Evolutionary conservation across 768 basidiomycete species (phyloP).

Genomic region (Hygrophorus russula): DNA sequence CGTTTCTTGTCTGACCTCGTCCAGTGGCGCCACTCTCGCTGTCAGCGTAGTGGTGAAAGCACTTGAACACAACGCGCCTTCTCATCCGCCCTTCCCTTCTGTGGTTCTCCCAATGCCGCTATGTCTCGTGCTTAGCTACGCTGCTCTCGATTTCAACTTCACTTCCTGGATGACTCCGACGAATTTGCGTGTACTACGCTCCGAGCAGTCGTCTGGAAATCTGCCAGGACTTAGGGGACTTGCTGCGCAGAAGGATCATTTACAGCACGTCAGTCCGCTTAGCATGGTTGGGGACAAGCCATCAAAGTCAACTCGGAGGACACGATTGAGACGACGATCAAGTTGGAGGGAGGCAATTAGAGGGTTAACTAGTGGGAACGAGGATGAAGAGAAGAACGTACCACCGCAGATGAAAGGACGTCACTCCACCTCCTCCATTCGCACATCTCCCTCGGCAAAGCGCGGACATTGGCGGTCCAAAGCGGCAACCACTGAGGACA

Average conservation of each 20-base stretch:
- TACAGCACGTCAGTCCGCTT: slow-evolving; percentile 81
- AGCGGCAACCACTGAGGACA: slow-evolving; percentile 25
- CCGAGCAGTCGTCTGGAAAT: slow-evolving; percentile 80
- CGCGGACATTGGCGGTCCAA: slow-evolving; percentile 4
- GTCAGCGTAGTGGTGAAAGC: slow-evolving; percentile 79
- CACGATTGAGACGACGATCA: slow-evolving; percentile 39
- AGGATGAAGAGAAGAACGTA: slow-evolving; percentile 17
- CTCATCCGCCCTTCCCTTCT: slow-evolving; percentile 21
- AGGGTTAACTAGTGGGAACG: slow-evolving; percentile 31
- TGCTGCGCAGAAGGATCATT: slow-evolving; percentile 77
- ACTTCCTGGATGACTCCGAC: slow-evolving; percentile 92
- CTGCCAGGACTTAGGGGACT: slow-evolving; percentile 61
- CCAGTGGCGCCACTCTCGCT: slow-evolving; percentile 81
- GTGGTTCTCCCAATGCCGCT: slow-evolving; percentile 55
- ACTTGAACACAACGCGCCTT: slow-evolving; percentile 47
- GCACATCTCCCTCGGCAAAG: slow-evolving; percentile 1
- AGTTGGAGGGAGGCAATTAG: slow-evolving; percentile 54
- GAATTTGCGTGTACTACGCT: slow-evolving; percentile 72
- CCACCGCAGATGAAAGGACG: slow-evolving; percentile 7
- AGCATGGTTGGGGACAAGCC: slow-evolving; percentile 77
- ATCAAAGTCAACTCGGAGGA: slow-evolving; percentile 19
- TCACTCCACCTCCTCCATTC: slow-evolving; percentile 12
- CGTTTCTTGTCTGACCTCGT: slow-evolving; percentile 8
- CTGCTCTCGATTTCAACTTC: slow-evolving; percentile 94
- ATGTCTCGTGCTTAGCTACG: slow-evolving; percentile 81